phyloP scores from a whole-genome alignment of 2,329 filamentous ascomycete species.

The Colletotrichum tamarilloi region DNA sequence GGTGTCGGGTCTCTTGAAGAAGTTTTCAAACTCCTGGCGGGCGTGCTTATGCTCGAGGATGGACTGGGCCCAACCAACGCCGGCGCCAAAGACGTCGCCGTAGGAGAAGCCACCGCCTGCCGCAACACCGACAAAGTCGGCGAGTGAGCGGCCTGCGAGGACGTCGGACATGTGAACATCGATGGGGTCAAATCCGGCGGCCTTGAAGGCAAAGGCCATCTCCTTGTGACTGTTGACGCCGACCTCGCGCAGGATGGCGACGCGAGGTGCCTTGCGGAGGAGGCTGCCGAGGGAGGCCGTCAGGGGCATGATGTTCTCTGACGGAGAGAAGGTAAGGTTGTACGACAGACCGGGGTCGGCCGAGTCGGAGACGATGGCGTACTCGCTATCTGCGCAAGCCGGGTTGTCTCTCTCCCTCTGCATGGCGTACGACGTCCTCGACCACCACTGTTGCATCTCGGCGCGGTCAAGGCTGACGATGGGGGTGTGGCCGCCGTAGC shows the following conservation, averaged over 20 bases:
- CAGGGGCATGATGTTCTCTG: constrained; percentile 80
- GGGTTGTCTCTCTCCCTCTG: constrained; percentile 92
- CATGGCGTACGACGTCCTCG: constrained; percentile 89
- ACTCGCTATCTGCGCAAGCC: constrained; percentile 86
- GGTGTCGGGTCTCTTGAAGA: constrained; percentile 90
- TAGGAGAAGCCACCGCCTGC: constrained; percentile 98
- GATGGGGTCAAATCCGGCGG: constrained; percentile 89
- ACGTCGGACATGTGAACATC: constrained; percentile 99
- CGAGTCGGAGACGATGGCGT: constrained; percentile 77
- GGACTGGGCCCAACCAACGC: constrained; percentile 94
- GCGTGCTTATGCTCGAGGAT: constrained; percentile 85
- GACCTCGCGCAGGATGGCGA: constrained; percentile 94
- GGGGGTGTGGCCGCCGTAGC: constrained; percentile 72
- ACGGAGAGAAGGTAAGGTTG: constrained; percentile 82
- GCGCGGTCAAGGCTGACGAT: constrained; percentile 77
- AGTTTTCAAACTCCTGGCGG: constrained; percentile 81
- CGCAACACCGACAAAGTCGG: constrained; percentile 87
- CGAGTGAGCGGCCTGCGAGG: constrained; percentile 80
- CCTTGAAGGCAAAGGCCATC: constrained; percentile 96
- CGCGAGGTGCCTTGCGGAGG: constrained; percentile 73
- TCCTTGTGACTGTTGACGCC: constrained; percentile 97
- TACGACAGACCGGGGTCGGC: constrained; percentile 86
- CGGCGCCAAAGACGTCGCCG: constrained; percentile 87
- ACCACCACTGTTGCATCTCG: constrained; percentile 88
- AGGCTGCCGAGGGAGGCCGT: constrained; percentile 58